These are phyloP conservation scores for Gentiana dahurica DNA, from an alignment of 257 asterid species.

Conservation along the genomic window DNA sequence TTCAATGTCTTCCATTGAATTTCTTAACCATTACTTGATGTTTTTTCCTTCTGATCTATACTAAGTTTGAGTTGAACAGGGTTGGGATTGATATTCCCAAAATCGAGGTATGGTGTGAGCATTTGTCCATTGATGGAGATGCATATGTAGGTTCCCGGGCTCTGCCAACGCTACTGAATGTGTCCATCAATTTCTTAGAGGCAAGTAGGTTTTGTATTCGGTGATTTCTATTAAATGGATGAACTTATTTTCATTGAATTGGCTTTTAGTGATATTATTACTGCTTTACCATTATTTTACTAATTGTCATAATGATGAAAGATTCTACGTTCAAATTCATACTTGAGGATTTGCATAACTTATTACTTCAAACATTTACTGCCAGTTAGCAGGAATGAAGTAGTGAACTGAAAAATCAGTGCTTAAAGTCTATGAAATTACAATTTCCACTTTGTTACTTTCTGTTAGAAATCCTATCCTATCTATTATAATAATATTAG, in stretches of 20 bases:
- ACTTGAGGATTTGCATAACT: too few relatives aligned
- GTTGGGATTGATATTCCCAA: conserved; percentile 79
- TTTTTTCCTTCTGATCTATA: background rate
- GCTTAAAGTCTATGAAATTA: too few relatives aligned
- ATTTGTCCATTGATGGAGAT: conserved; percentile 52
- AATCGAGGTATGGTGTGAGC: conserved; percentile 75
- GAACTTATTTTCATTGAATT: background rate
- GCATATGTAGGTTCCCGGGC: conserved; percentile 75
- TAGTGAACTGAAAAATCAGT: background rate
- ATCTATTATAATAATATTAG: too few relatives aligned
- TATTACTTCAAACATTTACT: background rate
- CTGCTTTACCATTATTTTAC: too few relatives aligned
- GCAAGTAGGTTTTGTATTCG: conserved; percentile 17
- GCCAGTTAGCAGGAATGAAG: background rate
- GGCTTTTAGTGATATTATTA: background rate
- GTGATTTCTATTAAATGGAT: background rate
- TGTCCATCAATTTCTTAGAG: conserved; percentile 67
- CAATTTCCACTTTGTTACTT: too few relatives aligned
- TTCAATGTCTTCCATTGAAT: background rate
- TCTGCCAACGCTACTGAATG: conserved; percentile 72
- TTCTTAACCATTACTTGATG: background rate
- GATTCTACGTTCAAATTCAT: background rate
- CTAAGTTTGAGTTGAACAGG: conserved; percentile 18
- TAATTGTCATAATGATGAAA: too few relatives aligned
- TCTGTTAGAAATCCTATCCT: too few relatives aligned